phyloP scores from a whole-genome alignment of 1,139 yeast species.

The Hemisphaericaspora xylofermentans region DNA sequence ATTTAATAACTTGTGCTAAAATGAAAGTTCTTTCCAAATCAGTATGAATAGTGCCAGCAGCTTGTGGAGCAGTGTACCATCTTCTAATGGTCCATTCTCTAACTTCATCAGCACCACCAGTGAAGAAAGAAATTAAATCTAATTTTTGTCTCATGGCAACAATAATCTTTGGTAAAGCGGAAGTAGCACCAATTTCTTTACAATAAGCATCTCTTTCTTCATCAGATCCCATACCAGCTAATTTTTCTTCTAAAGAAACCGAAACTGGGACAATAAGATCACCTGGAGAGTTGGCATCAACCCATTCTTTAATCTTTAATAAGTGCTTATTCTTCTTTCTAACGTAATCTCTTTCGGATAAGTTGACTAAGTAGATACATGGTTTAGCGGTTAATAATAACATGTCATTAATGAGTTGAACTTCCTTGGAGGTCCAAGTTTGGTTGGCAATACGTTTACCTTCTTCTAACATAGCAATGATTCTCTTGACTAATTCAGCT shows the following conservation, averaged over 20 bases:
- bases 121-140: constrained; percentile 80
- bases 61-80: constrained; percentile 84
- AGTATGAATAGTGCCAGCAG: constrained; percentile 84
- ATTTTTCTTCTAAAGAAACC: constrained; percentile 88
- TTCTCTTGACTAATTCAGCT: constrained; percentile 73
- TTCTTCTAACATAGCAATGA: constrained; percentile 71
- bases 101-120: constrained; percentile 83
- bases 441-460: constrained; percentile 94
- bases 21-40: constrained; percentile 53
- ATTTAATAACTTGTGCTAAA: constrained; percentile 48
- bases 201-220: constrained; percentile 92
- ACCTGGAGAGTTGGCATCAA: constrained; percentile 90
- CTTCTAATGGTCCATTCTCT: constrained; percentile 89
- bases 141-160: constrained; percentile 79
- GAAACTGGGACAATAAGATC: constrained; percentile 93
- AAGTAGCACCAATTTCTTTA: constrained; percentile 77
- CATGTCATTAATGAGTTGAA: constrained; percentile 85
- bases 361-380: constrained; percentile 88
- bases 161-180: constrained; percentile 88
- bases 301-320: constrained; percentile 92
- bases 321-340: constrained; percentile 98
- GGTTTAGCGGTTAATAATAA: constrained; percentile 92
- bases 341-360: constrained; percentile 89
- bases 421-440: constrained; percentile 86
- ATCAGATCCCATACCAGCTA: constrained; percentile 83